Evolutionary conservation across 2,329 filamentous ascomycete species (phyloP), one percentile per base, ranked within the genome.

Genomic region (Fonsecaea erecta): DNA sequence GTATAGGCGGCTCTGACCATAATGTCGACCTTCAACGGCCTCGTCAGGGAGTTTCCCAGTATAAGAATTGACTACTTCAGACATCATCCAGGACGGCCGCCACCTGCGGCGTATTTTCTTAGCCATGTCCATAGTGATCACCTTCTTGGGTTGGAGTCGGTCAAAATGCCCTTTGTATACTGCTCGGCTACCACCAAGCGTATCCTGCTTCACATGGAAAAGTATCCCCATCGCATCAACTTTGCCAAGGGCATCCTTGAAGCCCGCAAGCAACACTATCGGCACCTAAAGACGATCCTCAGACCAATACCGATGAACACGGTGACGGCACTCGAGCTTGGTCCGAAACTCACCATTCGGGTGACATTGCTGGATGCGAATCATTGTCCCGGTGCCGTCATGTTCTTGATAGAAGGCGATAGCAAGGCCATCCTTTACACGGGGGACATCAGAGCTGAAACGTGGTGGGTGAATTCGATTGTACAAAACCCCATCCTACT

Each of bases 71-170:
- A 97, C 77, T 92, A 88, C 79, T 97, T 97, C 72, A 86, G 91
- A 26, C 79, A 78, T 16, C 81, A 83, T 53, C 78, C 81, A 3
- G 80, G 80, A 5, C 77, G 77, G 16, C 83, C 78, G 16, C 84
- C 90, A 3, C 90, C 92, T 0, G 78, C 95, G 62, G 93, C 91
- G 16, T 95, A 90, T 75, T 97, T 98, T 74, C 82, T 98, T 28
- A 96, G 91, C 76, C 94, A 98, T 84, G 88, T 96, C 1, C 94
- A 97, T 75, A 96, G 90, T 69, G 93, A 97, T 72, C 94, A 97
- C 77, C 84, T 97, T 0, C 84, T 85, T 37, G 93, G 94, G 0
- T 83, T 97, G 1, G 92, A 96, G 71, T 86, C 83, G 12, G 83
- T 93, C 60, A 85, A 87, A 52, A 87, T 90, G 30, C 90, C 92